Evolutionary conservation across 2,329 filamentous ascomycete genomes (phyloP), one percentile per base, ranked within the genome.

Genomic region (Alternaria dauci): DNA sequence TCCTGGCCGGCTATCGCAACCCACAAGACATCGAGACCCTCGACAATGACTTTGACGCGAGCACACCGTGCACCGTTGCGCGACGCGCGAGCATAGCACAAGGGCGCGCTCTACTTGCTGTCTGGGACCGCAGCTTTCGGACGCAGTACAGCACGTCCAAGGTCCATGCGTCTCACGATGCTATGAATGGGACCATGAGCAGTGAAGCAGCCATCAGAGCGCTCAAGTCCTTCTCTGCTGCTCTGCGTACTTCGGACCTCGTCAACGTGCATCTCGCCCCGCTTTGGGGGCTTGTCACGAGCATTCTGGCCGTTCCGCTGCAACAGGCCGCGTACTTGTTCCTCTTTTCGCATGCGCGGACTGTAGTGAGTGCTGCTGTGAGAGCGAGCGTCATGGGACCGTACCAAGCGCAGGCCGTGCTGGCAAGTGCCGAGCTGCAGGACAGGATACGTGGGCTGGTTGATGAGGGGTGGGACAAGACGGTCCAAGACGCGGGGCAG

Each of bases 301-400:
- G 80, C 3, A 80, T 89, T n/a, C 83, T 91, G 1, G 86, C 86
- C 0, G 80, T 94, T 41, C 81, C 80, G 2, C 74, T 86, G 26
- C 82, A 84, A 55, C 88, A 92, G 75, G 84, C 90, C 23, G 88
- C 89, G 1, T 93, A 93, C 75, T 81, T 94, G 26, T 94, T 92
- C 76, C 80, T 94, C 75, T 84, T 94, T 66, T 87, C 88, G 61
- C 92, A 94, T 78, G 88, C 89, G 58, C 91, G 92, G 76, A 91
- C 91, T 0, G 80, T 94, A 54, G 83, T 93, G 50, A 92, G 89
- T 42, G 92, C 92, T 1, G 92, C 89, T 0, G 91, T 95, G 64
- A 82, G 92, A 55, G 90, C 91, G 23, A 90, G 89, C 71, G 86
- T 93, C 66, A 88, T 94, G 78, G 92, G 92, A 0, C 92, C 92